Conservation (phyloP, 768 basidiomycete species). For the Termitomyces sp. region DNA sequence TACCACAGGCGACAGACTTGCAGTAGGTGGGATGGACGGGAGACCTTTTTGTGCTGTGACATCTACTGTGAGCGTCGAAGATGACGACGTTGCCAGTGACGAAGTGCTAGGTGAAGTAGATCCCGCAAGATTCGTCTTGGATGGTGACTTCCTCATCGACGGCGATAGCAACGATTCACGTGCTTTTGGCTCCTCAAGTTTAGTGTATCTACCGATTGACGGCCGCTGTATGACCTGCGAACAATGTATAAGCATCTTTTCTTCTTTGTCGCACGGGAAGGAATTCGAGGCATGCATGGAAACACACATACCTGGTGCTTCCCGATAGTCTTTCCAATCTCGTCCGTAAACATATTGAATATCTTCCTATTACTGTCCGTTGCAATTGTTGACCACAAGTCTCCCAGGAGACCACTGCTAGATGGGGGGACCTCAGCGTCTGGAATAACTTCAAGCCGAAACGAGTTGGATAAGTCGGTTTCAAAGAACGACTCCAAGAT, state of each 20-base stretch:
- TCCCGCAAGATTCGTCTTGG: conserved; percentile 47
- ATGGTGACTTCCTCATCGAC: conserved; percentile 55
- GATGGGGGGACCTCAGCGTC: conserved; percentile 62
- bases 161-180: conserved; percentile 83
- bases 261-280: not conserved
- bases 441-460: conserved; percentile 69
- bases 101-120: conserved; percentile 25
- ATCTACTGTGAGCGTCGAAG: conserved; percentile 52
- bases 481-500: conserved; percentile 97
- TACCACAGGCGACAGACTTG: conserved; percentile 56
- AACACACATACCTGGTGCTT: conserved; percentile 68
- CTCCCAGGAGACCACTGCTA: conserved; percentile 67
- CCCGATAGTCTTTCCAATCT: conserved; percentile 91
- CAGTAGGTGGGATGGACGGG: conserved; percentile 31
- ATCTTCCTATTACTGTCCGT: conserved; percentile 92
- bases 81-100: conserved; percentile 28
- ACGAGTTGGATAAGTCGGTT: conserved; percentile 84
- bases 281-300: not conserved
- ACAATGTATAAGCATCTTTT: not conserved
- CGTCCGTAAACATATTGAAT: conserved; percentile 90
- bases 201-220: conserved; percentile 82
- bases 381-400: conserved; percentile 86
- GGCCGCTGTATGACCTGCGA: conserved; percentile 68
- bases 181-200: conserved; percentile 82
- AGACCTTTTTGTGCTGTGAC: conserved; percentile 31